Evolutionary conservation across 2,329 filamentous ascomycete species (phyloP), one percentile per base, ranked within the genome.

Genomic region (Aspergillus melleus): DNA sequence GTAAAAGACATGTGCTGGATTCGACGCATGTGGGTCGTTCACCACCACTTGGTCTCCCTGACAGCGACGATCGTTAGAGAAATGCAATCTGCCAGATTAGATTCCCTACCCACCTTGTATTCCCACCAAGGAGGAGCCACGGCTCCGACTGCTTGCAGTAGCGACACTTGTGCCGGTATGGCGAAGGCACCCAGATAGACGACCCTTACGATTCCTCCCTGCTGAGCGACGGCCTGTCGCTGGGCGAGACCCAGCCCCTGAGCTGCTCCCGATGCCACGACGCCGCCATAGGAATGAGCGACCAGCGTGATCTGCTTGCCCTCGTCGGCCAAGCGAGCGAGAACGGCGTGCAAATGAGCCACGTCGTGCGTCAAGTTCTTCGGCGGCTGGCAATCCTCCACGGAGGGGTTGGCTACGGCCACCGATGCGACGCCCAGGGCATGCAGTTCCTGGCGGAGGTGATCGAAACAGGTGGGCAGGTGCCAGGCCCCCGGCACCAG

Each of bases 401-500:
- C 68, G 8, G 71, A 70, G 11, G 69, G 66, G 14, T 73, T 72
- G 3, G 65, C 60, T 29, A 74, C 67, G 9, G 70, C 72, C 46
- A 68, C 67, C 0, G 72, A 71, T 8, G 68, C 52, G 60, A 74
- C 78, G 3, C 73, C 77, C n/a, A 68, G 65, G 2, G 49, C 55
- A 9, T 70, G 55, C 6, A 80, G 74, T 9, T 63, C 66, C 14
- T 68, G 59, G 11, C 70, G 70, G 2, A 76, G 63, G 2, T 62
- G 58, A 30, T 72, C 62, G 54, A 72, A 80, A 57, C 68, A 64
- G 26, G 59, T 56, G 2, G 76, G 70, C 1, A 61, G 63, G 54
- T 78, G 67, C 76, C 77, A 80, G 14, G 76, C 77, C 14, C 78
- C 79, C 0, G 76, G 75, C 11, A 72, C 72, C 52, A 80, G 72